Percentiles rank a stretch among this genome's conserved stretches.
phyloP scores from a whole-genome alignment of 106 monocot genomes.

The Platanthera zijinensis region DNA sequence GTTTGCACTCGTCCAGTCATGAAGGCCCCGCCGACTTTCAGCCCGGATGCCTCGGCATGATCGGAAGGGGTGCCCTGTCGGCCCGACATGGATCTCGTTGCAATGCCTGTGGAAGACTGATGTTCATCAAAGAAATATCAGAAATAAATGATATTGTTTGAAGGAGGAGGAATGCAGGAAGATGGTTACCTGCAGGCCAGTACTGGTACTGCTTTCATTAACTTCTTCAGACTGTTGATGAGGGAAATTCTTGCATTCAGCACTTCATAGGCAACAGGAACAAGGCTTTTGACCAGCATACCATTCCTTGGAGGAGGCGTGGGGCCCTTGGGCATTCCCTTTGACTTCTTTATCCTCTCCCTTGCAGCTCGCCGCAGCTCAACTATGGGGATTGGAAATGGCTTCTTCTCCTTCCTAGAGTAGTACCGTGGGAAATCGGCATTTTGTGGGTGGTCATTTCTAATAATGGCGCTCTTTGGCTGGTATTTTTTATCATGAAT shows the following conservation, averaged over 20 bases:
- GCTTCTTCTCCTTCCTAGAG: constrained; percentile 93
- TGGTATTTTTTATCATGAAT: not conserved
- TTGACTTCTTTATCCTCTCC: constrained; percentile 64
- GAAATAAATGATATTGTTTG: not conserved
- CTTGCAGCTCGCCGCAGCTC: constrained; percentile 87
- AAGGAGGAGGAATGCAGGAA: not conserved
- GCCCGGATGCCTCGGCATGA: constrained; percentile 65
- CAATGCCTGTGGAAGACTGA: constrained; percentile 47
- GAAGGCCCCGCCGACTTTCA: constrained; percentile 50
- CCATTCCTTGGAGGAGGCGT: constrained; percentile 81
- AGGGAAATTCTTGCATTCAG: constrained; percentile 67
- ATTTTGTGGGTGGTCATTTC: constrained; percentile 71
- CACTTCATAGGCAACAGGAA: constrained; percentile 85
- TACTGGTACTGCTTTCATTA: constrained; percentile 76
- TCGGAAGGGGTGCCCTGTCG: constrained; percentile 67
- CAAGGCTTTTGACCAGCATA: constrained; percentile 65
- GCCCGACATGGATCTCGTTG: constrained; percentile 86
- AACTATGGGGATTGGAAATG: constrained; percentile 87
- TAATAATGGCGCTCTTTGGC: constrained; percentile 25
- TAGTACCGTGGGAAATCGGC: constrained; percentile 76
- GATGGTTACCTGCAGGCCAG: constrained; percentile 86
- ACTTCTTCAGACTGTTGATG: constrained; percentile 83
- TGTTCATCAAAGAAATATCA: not conserved
- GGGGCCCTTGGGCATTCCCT: constrained; percentile 57
- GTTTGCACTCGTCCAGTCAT: constrained; percentile 64